Evolutionary conservation across 805 yeast genomes (phyloP), one percentile per base, ranked within the genome.

Genomic region (Candida glaebosa): DNA sequence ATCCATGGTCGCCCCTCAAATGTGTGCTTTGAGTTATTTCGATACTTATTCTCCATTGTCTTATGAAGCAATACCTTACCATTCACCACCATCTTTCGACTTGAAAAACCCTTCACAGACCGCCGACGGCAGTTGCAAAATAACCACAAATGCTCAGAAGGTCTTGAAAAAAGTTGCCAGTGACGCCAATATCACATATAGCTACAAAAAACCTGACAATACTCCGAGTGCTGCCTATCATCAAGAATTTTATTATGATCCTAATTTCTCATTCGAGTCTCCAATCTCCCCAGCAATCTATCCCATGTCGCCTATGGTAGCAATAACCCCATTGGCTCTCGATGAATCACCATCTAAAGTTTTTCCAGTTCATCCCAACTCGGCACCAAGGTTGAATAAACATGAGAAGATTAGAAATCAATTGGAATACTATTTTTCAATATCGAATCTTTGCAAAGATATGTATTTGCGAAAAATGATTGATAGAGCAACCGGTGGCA

Each of bases 401-500:
- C 14, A 15, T 7, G 28, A 37, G 18, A 32, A 37, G 32, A 51
- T 48, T 12, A 44, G 32, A 36, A 35, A 42, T n/a, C 59, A 54
- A 44, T 31, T 56, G 10, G 42, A 39, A 8, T 53, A 55, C 37
- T 57, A 56, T 42, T 54, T 57, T 28, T 56, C 60, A 7, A 43
- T 50, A 2, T 50, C 53, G 25, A 57, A 57, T 40, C 41, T 57
- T 20, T 38, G 53, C 40, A 53, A 51, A 42, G 62, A 57, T 40
- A 34, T 31, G 24, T 48, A 53, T 34, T 49, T 57, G 18, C 39
- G 58, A 19, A 43, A 48, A 1, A 39, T 55, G 30, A 48, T 57
- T 37, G 38, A 46, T 41, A 39, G 20, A 4, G 17, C 18, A 2
- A 42, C 47, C 34, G 62, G 62, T 2, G 40, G 45, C 2, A 49